These are phyloP conservation scores for Setaria viridis DNA, from an alignment of 202 grass and related monocot species.

Conservation along the genomic window DNA sequence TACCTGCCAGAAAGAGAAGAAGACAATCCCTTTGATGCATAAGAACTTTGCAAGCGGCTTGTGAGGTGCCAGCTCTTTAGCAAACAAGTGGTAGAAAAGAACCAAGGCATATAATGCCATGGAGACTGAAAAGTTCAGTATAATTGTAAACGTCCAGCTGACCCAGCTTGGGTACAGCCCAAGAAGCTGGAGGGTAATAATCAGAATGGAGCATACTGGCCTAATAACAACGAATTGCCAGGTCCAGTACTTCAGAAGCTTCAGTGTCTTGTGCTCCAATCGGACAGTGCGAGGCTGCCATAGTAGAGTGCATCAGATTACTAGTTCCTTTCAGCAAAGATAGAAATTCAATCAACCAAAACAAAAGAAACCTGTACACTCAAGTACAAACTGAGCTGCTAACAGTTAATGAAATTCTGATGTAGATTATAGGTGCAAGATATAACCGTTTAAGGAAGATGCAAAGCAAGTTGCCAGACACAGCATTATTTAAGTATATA, in stretches of 20 bases:
- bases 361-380: background rate
- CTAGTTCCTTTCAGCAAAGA: slow-evolving; percentile 36
- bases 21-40: slow-evolving; percentile 96
- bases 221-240: slow-evolving; percentile 99
- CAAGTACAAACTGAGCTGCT: slow-evolving; percentile 1
- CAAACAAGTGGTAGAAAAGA: slow-evolving; percentile 96
- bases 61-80: slow-evolving; percentile 92
- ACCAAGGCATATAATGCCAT: slow-evolving; percentile 92
- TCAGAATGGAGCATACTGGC: slow-evolving; percentile 79
- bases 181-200: slow-evolving; percentile 89
- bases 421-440: slow-evolving; percentile 14
- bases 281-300: slow-evolving; percentile 75
- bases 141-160: slow-evolving; percentile 88
- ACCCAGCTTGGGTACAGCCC: slow-evolving; percentile 85
- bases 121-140: slow-evolving; percentile 93
- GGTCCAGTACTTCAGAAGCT: slow-evolving; percentile 96
- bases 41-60: slow-evolving; percentile 93
- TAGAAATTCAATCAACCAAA: slow-evolving; percentile 28
- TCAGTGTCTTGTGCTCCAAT: slow-evolving; percentile 86
- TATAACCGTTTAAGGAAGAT: background rate
- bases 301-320: slow-evolving; percentile 17
- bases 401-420: background rate
- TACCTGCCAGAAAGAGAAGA: slow-evolving; percentile 99
- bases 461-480: slow-evolving; percentile 17
- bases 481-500: slow-evolving; percentile 7